Evolutionary conservation across 345 rosid genomes (phyloP).

Genomic region (Citropsis articulata): DNA sequence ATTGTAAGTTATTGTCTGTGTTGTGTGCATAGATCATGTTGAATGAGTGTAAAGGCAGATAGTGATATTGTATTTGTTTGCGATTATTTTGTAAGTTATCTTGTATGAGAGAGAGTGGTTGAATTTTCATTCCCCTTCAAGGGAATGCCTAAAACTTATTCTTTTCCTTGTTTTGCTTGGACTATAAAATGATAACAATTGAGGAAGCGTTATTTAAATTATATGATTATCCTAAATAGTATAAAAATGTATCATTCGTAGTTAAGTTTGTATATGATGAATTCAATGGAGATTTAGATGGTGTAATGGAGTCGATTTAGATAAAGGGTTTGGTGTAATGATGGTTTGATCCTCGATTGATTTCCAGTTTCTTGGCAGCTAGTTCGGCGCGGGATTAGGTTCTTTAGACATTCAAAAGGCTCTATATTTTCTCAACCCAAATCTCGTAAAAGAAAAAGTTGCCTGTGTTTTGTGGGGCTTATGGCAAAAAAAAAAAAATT

Average conservation of each 20-base stretch:
- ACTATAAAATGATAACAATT: background rate
- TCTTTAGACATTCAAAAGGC: background rate
- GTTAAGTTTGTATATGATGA: constrained; percentile 39
- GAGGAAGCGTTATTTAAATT: background rate
- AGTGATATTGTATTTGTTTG: background rate
- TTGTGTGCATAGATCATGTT: constrained; percentile 8
- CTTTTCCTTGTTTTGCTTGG: background rate
- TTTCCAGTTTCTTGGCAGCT: constrained; percentile 4
- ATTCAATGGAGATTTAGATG: too few species aligned
- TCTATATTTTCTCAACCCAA: background rate
- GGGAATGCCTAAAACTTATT: background rate
- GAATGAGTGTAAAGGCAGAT: background rate
- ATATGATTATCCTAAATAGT: background rate
- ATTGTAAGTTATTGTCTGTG: background rate
- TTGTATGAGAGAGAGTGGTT: background rate
- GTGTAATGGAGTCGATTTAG: constrained; percentile 52
- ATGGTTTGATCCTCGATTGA: background rate
- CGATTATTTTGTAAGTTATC: background rate
- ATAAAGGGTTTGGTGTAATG: constrained; percentile 24
- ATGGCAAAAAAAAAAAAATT: background rate
- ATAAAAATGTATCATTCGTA: too few species aligned
- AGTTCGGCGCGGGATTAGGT: background rate
- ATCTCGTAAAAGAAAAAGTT: too few species aligned
- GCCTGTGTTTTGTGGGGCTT: constrained; percentile 6
- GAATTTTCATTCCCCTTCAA: background rate